Evolutionary conservation across 345 rosid species (phyloP).

Genomic region (Kandelia obovata): DNA sequence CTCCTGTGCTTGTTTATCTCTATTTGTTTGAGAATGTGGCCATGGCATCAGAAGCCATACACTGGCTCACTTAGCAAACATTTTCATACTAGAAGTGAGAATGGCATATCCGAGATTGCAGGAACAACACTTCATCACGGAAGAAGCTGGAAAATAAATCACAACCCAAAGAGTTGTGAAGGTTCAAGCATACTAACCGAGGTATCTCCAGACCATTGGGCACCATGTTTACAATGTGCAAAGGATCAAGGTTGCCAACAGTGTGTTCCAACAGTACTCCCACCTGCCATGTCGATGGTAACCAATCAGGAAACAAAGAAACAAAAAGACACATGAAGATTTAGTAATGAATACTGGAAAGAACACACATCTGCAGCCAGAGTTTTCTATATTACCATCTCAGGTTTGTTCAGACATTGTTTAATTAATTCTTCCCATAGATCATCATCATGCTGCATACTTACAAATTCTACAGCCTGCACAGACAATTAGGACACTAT

Average conservation of each 20-base stretch:
- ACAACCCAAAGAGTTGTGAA: background rate
- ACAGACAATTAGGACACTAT: conserved; percentile 18
- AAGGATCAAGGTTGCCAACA: conserved; percentile 96
- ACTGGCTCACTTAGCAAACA: no score
- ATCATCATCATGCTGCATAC: conserved; percentile 94
- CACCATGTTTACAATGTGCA: conserved; percentile 92
- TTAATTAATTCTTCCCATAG: conserved; percentile 98
- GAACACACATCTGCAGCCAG: background rate
- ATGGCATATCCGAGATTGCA: background rate
- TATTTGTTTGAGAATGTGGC: no score
- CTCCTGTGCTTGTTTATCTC: no score
- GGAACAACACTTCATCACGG: background rate
- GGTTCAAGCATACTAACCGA: conserved; percentile 53
- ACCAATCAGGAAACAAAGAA: conserved; percentile 6
- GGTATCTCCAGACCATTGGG: conserved; percentile 99
- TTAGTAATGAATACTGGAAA: no score
- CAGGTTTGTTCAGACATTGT: conserved; percentile 93
- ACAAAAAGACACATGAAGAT: background rate
- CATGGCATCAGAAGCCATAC: no score
- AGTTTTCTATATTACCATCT: conserved; percentile 61
- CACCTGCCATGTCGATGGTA: conserved; percentile 53
- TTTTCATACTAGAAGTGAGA: background rate
- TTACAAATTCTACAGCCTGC: conserved; percentile 99
- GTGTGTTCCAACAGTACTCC: conserved; percentile 97
- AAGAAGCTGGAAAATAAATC: background rate